Evolutionary conservation across 2,329 filamentous ascomycete species (phyloP), one percentile per base, ranked within the genome.

Genomic region (Venturia nashicola): DNA sequence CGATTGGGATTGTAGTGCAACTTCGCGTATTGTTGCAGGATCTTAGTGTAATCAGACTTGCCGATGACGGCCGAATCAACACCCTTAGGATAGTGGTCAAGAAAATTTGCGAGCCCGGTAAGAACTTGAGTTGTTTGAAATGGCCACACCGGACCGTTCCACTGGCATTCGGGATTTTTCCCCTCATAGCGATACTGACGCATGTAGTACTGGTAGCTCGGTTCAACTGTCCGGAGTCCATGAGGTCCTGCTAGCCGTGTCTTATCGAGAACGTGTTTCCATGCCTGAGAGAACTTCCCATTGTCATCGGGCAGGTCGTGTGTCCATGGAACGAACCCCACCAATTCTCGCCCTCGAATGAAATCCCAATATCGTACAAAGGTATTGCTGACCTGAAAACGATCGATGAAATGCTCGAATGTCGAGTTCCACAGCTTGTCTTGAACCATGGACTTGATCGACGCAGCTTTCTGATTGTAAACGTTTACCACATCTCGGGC

Each of bases 191-290:
- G 70, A 66, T 77, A 77, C 66, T 76, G 75, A 0, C 70, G 71
- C 76, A 79, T 78, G 69, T 76, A 79, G 65, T 78, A 77, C 65
- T 78, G 67, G 64, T 77, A 78, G 48, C 72, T 75, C 0, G 76
- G 76, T 61, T 77, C 77, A n/a, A 72, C 73, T 9, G 77, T 79
- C 8, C 76, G 71, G 36, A 78, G 68, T 11, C 77, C 76, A 40
- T 72, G 71, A 5, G 69, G 61, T 0, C 75, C 76, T 6, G 69
- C 69, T 1, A 78, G 68, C 44, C 74, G 63, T 76, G 75, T 23
- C 67, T 68, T 75, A 74, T 76, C 18, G 44, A 46, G 44, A 46
- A 46, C 20, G n/a, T 46, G 44, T 23, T 46, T 46, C 44, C 44
- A 46, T 0, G 75, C 73, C 20, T 72, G 67, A 2, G 73, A 76